Evolutionary conservation across 495 filamentous ascomycete species (phyloP).

Genomic region (Amniculicola lignicola): DNA sequence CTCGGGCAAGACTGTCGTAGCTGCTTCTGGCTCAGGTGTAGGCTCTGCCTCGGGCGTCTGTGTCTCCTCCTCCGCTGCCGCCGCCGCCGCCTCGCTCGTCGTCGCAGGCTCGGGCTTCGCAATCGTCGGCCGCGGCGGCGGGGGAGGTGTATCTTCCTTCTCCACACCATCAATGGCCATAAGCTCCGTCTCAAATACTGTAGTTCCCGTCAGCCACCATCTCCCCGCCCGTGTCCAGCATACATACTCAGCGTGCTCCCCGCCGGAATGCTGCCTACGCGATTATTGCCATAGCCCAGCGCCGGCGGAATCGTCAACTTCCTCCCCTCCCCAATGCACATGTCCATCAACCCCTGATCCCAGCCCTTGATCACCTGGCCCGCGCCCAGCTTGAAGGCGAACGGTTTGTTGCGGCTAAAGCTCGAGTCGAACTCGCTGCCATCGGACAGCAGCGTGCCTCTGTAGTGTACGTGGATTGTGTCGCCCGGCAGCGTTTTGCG

Average conservation of each 20-base stretch:
- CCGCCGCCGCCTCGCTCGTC: not conserved
- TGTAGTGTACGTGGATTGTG: constrained; percentile 80
- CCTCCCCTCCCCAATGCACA: constrained; percentile 96
- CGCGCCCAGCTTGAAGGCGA: constrained; percentile 72
- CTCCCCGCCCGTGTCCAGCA: not conserved
- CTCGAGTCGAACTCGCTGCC: constrained; percentile 58
- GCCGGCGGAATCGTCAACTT: constrained; percentile 87
- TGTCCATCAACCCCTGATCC: constrained; percentile 87
- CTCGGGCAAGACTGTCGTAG: not conserved
- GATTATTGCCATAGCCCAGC: constrained; percentile 71
- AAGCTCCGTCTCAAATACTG: constrained; percentile 91
- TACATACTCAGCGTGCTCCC: constrained; percentile 65
- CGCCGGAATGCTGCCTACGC: constrained; percentile 72
- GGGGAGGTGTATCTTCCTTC: constrained; percentile 7
- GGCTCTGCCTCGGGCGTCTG: constrained; percentile 3
- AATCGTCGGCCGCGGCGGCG: constrained; percentile 20
- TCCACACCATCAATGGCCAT: constrained; percentile 78
- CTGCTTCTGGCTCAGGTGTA: not conserved
- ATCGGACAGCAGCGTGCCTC: constrained; percentile 65
- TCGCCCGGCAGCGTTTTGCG: constrained; percentile 77
- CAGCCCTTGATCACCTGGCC: constrained; percentile 89
- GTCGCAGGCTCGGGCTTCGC: not conserved
- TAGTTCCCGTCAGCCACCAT: constrained; percentile 33
- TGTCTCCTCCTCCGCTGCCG: not conserved
- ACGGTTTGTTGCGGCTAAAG: constrained; percentile 71